Percentiles rank a stretch among this genome's conserved stretches.
phyloP scores from a whole-genome alignment of 257 asterid species.

The Solanum virginianum region DNA sequence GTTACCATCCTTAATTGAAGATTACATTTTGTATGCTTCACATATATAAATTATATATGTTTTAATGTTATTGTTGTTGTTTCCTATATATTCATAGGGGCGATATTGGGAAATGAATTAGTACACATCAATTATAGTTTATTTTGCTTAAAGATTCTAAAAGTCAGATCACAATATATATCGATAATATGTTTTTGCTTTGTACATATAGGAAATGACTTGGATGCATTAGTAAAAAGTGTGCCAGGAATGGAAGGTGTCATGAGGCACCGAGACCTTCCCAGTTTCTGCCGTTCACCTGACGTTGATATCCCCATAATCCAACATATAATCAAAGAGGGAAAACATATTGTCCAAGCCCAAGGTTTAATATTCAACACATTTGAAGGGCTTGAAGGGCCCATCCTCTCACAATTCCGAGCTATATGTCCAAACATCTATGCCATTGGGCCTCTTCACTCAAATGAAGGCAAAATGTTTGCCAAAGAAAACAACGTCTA shows the following conservation, averaged over 20 bases:
- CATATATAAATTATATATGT: background rate
- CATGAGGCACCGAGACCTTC: conserved; percentile 10
- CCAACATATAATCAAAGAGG: background rate
- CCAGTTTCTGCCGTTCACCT: background rate
- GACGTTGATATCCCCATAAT: background rate
- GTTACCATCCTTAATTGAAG: background rate
- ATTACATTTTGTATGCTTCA: background rate
- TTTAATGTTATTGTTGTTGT: background rate
- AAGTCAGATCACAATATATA: background rate
- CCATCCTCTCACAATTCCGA: conserved; percentile 1
- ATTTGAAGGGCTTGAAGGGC: conserved; percentile 5
- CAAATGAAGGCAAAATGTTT: background rate
- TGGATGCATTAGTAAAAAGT: conserved; percentile 1
- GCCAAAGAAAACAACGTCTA: background rate
- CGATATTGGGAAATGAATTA: background rate
- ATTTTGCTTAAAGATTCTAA: background rate
- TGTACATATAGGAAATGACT: background rate
- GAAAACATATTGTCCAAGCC: conserved; percentile 4
- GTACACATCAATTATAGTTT: background rate
- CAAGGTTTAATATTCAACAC: conserved; percentile 10
- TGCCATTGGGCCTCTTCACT: conserved; percentile 8
- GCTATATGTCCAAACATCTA: background rate
- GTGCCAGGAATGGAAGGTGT: conserved; percentile 8
- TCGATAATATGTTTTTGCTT: background rate
- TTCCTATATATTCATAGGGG: background rate